Percentiles rank a stretch among this genome's conserved stretches.
Conservation (phyloP, 805 yeast genomes). For the Candida suzukii region DNA sequence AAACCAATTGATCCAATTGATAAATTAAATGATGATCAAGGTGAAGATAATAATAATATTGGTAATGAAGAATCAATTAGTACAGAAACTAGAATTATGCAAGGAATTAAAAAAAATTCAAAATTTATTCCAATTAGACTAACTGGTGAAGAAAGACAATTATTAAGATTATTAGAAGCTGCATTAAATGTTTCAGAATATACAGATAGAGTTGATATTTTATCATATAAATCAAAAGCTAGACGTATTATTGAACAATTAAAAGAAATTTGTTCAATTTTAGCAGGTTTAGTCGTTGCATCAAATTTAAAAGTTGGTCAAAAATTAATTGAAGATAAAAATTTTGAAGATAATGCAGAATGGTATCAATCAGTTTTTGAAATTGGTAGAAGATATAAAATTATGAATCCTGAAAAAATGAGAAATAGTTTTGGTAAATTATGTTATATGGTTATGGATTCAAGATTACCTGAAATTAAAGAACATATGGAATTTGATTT, state of each 20-base stretch:
- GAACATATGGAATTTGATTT: constrained; percentile 70
- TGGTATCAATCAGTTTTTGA: constrained; percentile 72
- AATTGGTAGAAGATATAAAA: constrained; percentile 73
- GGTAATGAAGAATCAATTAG: constrained; percentile 6
- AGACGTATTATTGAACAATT: constrained; percentile 67
- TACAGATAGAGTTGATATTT: constrained; percentile 70
- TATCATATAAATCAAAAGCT: constrained; percentile 59
- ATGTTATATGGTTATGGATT: constrained; percentile 83
- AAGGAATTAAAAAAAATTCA: constrained; percentile 35
- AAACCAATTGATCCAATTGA: constrained; percentile 4
- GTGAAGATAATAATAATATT: constrained; percentile 9
- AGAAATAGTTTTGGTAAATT: constrained; percentile 73
- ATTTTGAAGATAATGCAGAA: constrained; percentile 60
- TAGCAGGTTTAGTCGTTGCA: constrained; percentile 74
- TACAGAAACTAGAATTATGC: constrained; percentile 18
- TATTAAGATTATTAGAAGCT: constrained; percentile 61
- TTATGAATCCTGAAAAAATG: constrained; percentile 81
- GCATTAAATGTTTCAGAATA: constrained; percentile 75
- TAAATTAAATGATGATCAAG: constrained; percentile 11
- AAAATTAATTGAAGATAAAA: constrained; percentile 54
- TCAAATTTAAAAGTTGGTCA: constrained; percentile 68
- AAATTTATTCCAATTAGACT: constrained; percentile 64
- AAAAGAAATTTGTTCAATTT: constrained; percentile 69
- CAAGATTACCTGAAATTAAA: constrained; percentile 62
- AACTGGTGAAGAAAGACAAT: constrained; percentile 60